Base-by-base conservation (phyloP, 2,329 filamentous ascomycete genomes). In the Didymellaceae sp. region DNA sequence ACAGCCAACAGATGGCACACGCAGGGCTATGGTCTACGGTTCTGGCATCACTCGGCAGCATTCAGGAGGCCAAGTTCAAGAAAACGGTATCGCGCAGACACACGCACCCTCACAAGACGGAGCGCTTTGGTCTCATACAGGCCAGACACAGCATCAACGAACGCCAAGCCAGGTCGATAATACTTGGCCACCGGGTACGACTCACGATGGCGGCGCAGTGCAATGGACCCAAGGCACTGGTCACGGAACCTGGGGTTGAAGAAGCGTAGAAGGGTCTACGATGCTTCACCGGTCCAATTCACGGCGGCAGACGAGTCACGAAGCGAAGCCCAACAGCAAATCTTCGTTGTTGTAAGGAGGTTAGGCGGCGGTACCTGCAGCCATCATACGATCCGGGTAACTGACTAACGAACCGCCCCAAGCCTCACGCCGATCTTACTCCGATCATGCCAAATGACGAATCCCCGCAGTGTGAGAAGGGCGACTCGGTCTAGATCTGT, bases 1-100 rank as follows among this genome's bases (percentile, higher is more conserved):
- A 9, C 62, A 59, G 44, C 70, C 68, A 1, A 68, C 58, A 1
- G 70, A 62, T 3, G 70, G 70, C 0, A 65, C 62, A 32, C 57
- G 70, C 11, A 62, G 68, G 37, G 70, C 70, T 1, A 22, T 70
- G 40, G 45, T 72, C 0, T 71, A 66, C 39, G 68, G 67, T 0
- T 58, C 66, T 0, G 67, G 65, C 1, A 13, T 70, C 1, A 52
- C 52, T 11, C 38, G 48, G 10, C 52, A 54, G 9, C 58, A 54
- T 6, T 40, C 51, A 6, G 35, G 24, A 18, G 38, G 40, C 6
- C 45, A 54, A 7, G 13, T 17, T 24, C 45, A 45, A 10, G 45
- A 54, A 13, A 45, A 45, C 6, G 32, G 37, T 13, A 26, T 33
- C 22, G 39, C 45, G 17, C 45, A 39, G 20, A 14, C 45, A 22